Percentiles rank a stretch among this genome's conserved stretches.
These are phyloP conservation scores for Rhododendron griersonianum DNA, from an alignment of 148 eudicot species.

Conservation along the genomic window DNA sequence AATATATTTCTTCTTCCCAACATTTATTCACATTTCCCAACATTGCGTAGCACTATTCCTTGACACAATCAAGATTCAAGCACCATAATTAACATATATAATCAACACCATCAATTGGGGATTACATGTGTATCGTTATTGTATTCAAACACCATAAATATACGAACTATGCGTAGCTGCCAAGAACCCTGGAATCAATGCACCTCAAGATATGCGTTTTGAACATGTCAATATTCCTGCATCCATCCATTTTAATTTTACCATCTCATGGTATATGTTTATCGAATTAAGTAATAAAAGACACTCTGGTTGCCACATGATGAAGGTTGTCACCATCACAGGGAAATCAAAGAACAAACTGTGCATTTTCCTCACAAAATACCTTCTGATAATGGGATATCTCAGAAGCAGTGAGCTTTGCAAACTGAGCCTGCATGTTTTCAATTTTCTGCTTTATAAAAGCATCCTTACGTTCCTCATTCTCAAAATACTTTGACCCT, in stretches of 20 bases:
- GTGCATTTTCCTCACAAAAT: background rate
- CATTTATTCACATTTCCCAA: background rate
- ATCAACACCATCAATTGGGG: background rate
- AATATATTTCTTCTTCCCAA: background rate
- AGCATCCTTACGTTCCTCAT: conserved; percentile 82
- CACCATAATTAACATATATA: background rate
- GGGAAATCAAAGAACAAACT: background rate
- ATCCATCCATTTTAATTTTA: background rate
- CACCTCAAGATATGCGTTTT: background rate
- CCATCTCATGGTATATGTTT: background rate
- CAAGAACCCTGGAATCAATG: background rate
- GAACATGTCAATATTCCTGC: background rate
- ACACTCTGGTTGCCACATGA: background rate
- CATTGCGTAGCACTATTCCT: background rate
- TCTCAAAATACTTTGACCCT: conserved; percentile 92
- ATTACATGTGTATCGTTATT: background rate
- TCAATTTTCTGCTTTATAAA: conserved; percentile 70
- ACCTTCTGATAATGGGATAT: conserved; percentile 83
- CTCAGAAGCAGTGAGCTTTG: conserved; percentile 59
- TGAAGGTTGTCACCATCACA: background rate
- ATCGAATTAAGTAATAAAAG: background rate
- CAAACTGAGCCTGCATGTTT: conserved; percentile 58
- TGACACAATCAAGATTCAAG: background rate
- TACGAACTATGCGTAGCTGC: background rate
- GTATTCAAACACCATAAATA: background rate